Conservation (phyloP, 306 rosid species). For the Fragaria vesca region DNA sequence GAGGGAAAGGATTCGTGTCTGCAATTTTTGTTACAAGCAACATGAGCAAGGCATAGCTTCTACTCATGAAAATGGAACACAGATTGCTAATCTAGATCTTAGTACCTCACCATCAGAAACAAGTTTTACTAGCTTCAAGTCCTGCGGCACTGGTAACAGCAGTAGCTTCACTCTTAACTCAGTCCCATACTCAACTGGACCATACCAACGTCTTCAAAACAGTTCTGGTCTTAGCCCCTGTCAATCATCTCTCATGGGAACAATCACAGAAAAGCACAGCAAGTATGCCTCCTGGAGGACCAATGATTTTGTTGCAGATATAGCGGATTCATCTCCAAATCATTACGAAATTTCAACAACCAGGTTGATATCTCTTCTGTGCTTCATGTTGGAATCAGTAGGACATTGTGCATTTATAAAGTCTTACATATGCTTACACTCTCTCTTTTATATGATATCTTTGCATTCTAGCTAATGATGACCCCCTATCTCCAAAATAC, state of each 20-base stretch:
- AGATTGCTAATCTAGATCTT: conserved; percentile 46
- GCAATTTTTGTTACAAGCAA: conserved; percentile 87
- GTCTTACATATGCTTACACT: conserved; percentile 18
- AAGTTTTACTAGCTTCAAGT: conserved; percentile 60
- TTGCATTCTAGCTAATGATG: conserved; percentile 6
- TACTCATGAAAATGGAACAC: conserved; percentile 39
- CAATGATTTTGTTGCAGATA: conserved; percentile 45
- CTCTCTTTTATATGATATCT: conserved; percentile 14
- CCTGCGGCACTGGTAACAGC: conserved; percentile 63
- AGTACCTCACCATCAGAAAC: conserved; percentile 55
- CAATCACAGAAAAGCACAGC: conserved; percentile 40
- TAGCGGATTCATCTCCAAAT: conserved; percentile 39
- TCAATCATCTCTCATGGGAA: conserved; percentile 47
- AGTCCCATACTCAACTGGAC: conserved; percentile 48
- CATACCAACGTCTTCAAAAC: conserved; percentile 48
- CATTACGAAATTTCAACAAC: conserved; percentile 36
- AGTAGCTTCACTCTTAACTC: conserved; percentile 64
- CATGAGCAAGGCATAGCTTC: conserved; percentile 57
- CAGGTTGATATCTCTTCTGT: conserved; percentile 42
- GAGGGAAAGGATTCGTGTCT: conserved; percentile 75
- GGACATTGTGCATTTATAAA: conserved; percentile 7
- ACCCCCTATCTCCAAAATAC: background rate
- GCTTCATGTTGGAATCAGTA: conserved; percentile 20
- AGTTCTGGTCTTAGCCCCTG: conserved; percentile 44
- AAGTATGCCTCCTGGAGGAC: conserved; percentile 37